Base-by-base conservation (phyloP, 768 basidiomycete genomes). In the Naganishia vaughanmartiniae region DNA sequence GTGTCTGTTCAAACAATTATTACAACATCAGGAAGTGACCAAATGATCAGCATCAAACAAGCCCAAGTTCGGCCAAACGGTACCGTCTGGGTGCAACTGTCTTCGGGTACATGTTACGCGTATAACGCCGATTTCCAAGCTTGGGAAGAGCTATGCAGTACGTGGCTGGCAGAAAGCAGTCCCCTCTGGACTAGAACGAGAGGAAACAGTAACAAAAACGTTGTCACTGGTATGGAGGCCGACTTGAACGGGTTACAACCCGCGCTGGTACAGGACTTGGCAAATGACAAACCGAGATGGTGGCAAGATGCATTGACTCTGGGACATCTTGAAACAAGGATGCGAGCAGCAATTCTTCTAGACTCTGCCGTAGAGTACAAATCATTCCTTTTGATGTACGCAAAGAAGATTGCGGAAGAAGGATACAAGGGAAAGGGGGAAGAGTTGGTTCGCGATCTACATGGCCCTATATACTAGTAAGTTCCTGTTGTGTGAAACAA, bases 391-490 rank as follows among this genome's bases (percentile, higher is more conserved):
- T 73, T 88, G 67, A 73, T 87, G 73, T 97, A 96, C 79, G 89
- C 92, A 45, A 90, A 87, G 83, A 79, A 87, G 82, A 84, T 98
- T 51, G 92, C 90, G 42, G 91, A 96, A 73, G 93, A 95, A 79
- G 93, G 90, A 0, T 93, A 92, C 79, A 84, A 87, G 72, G 89
- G 84, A 45, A 93, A 94, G 79, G 93, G 88, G 21, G 94, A 96
- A 79, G 95, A 98, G 80, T 81, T 99, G 67, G 86, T 95, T 60
- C 89, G 87, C 80, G 96, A 97, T 73, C 84, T 98, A 65, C 88
- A 90, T 75, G 93, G 94, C 19, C 94, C 93, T 0, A 83, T 93
- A 46, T 95, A 91, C 81, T 90, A 88, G 94, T 94, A 77, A 70
- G 90, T 85, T 31, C 34, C 51, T 45, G 12, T 11, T 30, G 1